phyloP scores from a whole-genome alignment of 2,329 filamentous ascomycete species.

The Penicillium sp. region DNA sequence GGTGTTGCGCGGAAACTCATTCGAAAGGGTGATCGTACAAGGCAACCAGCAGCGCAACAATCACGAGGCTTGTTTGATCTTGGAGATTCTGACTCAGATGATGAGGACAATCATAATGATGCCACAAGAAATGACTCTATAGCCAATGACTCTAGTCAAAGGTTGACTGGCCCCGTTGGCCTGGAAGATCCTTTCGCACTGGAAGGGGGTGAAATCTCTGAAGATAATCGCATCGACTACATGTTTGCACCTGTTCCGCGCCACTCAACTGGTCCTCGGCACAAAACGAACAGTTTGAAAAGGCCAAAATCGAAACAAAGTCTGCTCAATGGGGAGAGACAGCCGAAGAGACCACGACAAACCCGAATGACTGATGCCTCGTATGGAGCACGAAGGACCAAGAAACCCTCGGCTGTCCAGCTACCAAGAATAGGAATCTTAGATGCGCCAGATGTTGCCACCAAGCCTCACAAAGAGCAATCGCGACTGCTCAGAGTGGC shows the following conservation, averaged over 20 bases:
- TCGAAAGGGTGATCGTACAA: conserved; percentile 22
- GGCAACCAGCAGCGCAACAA: conserved; percentile 10
- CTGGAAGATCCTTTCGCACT: conserved; percentile 24
- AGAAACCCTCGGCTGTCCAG: conserved; percentile 17
- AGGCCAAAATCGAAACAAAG: conserved; percentile 17
- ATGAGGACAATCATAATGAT: conserved; percentile 3
- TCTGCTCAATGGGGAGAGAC: conserved; percentile 16
- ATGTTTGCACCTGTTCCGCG: conserved; percentile 36
- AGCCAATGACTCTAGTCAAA: conserved; percentile 10
- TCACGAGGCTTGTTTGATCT: conserved; percentile 27
- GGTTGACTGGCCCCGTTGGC: conserved; percentile 17
- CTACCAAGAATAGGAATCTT: conserved; percentile 48
- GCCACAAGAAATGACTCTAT: background rate
- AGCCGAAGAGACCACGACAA: conserved; percentile 30
- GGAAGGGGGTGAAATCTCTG: conserved; percentile 36
- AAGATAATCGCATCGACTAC: conserved; percentile 44
- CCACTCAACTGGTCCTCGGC: conserved; percentile 10
- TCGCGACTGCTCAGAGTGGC: conserved; percentile 58
- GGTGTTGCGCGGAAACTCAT: conserved; percentile 35
- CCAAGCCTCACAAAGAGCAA: conserved; percentile 29
- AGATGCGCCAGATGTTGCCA: conserved; percentile 45
- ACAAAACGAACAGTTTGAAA: conserved; percentile 14
- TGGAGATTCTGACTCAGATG: conserved; percentile 30
- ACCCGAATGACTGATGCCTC: conserved; percentile 37
- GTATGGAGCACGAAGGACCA: conserved; percentile 22